Evolutionary conservation across 805 yeast species (phyloP).

Genomic region (Candida quercuum): DNA sequence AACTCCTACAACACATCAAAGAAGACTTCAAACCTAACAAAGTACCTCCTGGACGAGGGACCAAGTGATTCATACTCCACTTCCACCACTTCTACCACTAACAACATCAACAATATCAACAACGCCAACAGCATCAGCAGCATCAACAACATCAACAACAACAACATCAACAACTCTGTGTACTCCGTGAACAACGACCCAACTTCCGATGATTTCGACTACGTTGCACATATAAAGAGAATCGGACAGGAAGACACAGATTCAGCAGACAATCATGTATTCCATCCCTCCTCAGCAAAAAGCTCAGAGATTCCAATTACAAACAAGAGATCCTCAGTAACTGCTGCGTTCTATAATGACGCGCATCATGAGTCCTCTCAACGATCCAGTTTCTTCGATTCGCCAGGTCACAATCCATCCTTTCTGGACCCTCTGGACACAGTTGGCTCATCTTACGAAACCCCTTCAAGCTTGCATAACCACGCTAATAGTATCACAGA

Average conservation of each 20-base stretch:
- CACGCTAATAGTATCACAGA: constrained; percentile 12
- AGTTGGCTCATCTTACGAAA: constrained; percentile 20
- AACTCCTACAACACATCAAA: constrained; percentile 1
- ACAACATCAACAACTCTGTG: constrained; percentile 1
- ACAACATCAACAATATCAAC: too few relatives aligned
- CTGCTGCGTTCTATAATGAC: too few relatives aligned
- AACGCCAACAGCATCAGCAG: constrained; percentile 1
- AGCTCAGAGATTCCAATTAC: constrained; percentile 7
- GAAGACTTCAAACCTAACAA: constrained; percentile 22
- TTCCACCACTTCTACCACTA: too few relatives aligned
- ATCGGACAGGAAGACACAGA: constrained; percentile 39
- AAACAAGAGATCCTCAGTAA: neutral
- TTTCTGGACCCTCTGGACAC: constrained; percentile 24
- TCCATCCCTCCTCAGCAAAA: constrained; percentile 2
- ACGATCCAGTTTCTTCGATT: constrained; percentile 19
- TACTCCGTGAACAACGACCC: constrained; percentile 31
- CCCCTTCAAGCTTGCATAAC: constrained; percentile 19
- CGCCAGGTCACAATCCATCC: constrained; percentile 20
- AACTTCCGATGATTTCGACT: constrained; percentile 52
- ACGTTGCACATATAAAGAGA: constrained; percentile 56
- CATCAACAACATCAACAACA: constrained; percentile 1
- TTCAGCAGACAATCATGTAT: neutral
- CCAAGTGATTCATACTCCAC: too few relatives aligned
- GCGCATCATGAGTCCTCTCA: constrained; percentile 3
- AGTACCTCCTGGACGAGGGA: constrained; percentile 12